These are phyloP conservation scores for Colletotrichum musae DNA, from an alignment of 2,329 filamentous ascomycete species.

Conservation along the genomic window DNA sequence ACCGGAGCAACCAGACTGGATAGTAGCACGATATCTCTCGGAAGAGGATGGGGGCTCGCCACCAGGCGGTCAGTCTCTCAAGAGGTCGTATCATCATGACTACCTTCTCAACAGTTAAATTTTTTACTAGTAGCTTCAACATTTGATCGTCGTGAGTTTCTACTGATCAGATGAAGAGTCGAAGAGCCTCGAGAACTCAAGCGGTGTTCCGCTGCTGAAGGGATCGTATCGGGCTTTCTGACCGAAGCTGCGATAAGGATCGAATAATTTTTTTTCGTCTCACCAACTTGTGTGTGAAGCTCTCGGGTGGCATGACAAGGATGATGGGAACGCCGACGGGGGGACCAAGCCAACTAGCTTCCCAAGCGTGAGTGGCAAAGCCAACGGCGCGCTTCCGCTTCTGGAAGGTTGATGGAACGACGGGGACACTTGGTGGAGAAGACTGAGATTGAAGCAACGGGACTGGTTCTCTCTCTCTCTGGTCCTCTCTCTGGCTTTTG, in stretches of 20 bases:
- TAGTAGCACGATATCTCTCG: constrained; percentile 25
- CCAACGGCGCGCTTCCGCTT: constrained; percentile 45
- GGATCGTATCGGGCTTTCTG: neutral
- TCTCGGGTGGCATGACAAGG: constrained; percentile 28
- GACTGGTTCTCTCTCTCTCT: too few relatives aligned
- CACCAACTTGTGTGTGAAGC: neutral
- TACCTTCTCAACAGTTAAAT: too few relatives aligned
- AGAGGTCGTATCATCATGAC: too few relatives aligned
- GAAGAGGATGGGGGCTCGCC: constrained; percentile 6
- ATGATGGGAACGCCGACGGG: constrained; percentile 16
- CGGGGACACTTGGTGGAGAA: constrained; percentile 31
- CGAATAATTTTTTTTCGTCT: constrained; percentile 16
- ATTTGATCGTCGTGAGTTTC: neutral
- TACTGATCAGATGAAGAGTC: neutral
- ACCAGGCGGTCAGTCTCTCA: constrained; percentile 4
- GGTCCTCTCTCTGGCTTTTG: neutral
- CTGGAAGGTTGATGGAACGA: constrained; percentile 48
- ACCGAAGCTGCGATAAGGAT: constrained; percentile 29
- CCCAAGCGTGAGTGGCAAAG: constrained; percentile 37
- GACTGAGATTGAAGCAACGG: constrained; percentile 22
- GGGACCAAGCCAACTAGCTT: constrained; percentile 35
- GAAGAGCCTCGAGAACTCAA: neutral
- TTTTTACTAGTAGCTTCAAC: neutral
- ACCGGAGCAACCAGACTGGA: neutral
- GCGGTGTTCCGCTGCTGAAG: neutral